phyloP scores from a whole-genome alignment of 805 yeast species.

The Yamadazyma takamatsuzukensis region DNA sequence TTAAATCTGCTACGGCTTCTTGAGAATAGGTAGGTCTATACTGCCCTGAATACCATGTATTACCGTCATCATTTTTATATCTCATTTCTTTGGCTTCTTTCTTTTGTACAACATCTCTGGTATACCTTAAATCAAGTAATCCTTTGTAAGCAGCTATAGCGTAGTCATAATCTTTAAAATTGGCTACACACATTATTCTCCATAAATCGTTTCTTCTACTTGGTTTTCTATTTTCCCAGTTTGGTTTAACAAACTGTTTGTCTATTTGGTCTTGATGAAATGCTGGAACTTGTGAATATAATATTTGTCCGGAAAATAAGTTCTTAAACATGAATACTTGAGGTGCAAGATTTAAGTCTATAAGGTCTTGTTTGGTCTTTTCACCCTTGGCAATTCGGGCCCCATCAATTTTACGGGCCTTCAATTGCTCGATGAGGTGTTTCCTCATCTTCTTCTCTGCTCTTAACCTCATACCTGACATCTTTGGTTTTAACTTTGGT shows the following conservation, averaged over 20 bases:
- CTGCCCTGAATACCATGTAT: constrained; percentile 83
- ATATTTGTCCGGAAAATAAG: constrained; percentile 83
- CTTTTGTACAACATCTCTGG: constrained; percentile 61
- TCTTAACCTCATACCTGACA: constrained; percentile 36
- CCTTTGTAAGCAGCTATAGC: constrained; percentile 74
- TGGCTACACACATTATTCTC: constrained; percentile 86
- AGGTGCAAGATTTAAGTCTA: constrained; percentile 65
- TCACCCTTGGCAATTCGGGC: constrained; percentile 39
- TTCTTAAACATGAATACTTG: constrained; percentile 81
- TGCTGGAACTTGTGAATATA: constrained; percentile 81
- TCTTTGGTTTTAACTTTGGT: constrained; percentile 16
- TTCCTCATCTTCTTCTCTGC: constrained; percentile 47
- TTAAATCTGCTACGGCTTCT: constrained; percentile 85
- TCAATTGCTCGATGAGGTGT: constrained; percentile 42
- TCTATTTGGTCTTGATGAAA: constrained; percentile 58
- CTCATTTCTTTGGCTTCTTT: constrained; percentile 66
- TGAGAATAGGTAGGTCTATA: constrained; percentile 87
- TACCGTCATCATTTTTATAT: constrained; percentile 69
- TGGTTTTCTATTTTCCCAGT: constrained; percentile 87
- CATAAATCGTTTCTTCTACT: constrained; percentile 79
- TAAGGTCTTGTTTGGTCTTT: constrained; percentile 31
- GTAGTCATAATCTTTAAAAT: constrained; percentile 53
- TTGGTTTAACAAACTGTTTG: constrained; percentile 72
- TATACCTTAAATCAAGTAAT: constrained; percentile 66
- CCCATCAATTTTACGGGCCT: constrained; percentile 39